A percentile compares a stretch with the other conserved stretches of the same genome.
These are phyloP conservation scores for Fonsecaea pugnacius DNA, from an alignment of 2,329 filamentous ascomycete species.

Conservation along the genomic window DNA sequence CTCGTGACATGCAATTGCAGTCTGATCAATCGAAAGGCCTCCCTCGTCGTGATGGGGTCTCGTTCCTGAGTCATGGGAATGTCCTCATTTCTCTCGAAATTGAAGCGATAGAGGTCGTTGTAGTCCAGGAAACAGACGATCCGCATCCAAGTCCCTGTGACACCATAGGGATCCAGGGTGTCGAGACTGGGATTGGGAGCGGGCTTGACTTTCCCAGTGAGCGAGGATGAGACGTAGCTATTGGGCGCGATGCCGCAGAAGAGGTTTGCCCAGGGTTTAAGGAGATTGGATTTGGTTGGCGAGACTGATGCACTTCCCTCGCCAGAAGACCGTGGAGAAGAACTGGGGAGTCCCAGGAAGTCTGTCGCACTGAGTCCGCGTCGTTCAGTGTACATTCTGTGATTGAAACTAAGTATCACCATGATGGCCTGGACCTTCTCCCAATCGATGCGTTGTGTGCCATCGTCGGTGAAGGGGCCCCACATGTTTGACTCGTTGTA, in stretches of 20 bases:
- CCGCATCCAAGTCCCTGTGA: conserved; percentile 73
- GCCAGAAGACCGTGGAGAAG: background rate
- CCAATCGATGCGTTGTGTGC: conserved; percentile 70
- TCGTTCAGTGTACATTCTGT: conserved; percentile 50
- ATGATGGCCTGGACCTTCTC: conserved; percentile 78
- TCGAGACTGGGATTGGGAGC: conserved; percentile 46
- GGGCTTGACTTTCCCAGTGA: conserved; percentile 40
- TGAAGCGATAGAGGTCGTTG: conserved; percentile 72
- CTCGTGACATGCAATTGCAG: conserved; percentile 68
- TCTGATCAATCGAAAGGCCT: conserved; percentile 72
- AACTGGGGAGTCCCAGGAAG: background rate
- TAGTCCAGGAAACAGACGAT: conserved; percentile 66
- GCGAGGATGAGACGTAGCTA: conserved; percentile 32
- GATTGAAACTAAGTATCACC: conserved; percentile 69
- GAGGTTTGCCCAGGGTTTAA: conserved; percentile 33
- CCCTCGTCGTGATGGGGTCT: conserved; percentile 62
- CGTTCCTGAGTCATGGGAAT: conserved; percentile 51
- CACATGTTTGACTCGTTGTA: conserved; percentile 66
- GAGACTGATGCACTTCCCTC: conserved; percentile 1
- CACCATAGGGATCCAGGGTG: conserved; percentile 68
- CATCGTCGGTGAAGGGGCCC: conserved; percentile 73
- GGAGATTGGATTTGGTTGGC: conserved; percentile 31
- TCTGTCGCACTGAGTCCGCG: conserved; percentile 12
- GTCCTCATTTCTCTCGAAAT: conserved; percentile 61
- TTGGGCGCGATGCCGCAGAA: conserved; percentile 38